A percentile compares a stretch with the other conserved stretches of the same genome.
Evolutionary conservation across 129 eudicot species (phyloP).

Genomic region (carrot (Daucus carota)): DNA sequence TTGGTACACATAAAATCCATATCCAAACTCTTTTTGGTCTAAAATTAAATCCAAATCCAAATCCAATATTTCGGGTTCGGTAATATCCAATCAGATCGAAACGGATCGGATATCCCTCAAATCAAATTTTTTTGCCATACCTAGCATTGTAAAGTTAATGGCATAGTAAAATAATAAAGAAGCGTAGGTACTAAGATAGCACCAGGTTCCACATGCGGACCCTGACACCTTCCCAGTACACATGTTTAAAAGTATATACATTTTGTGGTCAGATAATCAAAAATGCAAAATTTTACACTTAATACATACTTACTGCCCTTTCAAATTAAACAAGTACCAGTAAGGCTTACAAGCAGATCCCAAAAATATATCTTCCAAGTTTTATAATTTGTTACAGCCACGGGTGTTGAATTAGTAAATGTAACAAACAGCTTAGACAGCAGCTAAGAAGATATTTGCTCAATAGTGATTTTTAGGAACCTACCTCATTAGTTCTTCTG

Average conservation of each 20-base stretch:
- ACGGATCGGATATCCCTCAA: no score
- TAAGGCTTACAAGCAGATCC: neutral
- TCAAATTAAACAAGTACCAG: neutral
- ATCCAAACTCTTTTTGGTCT: no score
- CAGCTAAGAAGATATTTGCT: neutral
- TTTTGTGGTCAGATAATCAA: neutral
- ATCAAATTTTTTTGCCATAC: no score
- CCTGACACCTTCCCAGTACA: neutral
- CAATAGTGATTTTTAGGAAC: neutral
- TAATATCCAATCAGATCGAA: no score
- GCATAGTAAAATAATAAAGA: neutral
- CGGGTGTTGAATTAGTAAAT: neutral
- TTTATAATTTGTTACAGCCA: neutral
- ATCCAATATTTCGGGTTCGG: no score
- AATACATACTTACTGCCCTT: neutral
- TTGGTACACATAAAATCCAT: no score
- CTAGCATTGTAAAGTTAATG: no score
- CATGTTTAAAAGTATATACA: neutral
- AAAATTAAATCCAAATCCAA: no score
- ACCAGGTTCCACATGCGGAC: neutral
- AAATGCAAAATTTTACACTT: neutral
- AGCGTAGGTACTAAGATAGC: neutral
- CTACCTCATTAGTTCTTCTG: constrained; percentile 87
- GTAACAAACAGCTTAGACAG: neutral
- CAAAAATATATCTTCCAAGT: neutral